phyloP scores from a whole-genome alignment of 78 protist species.

The Dictyostelium brefeldianum region DNA sequence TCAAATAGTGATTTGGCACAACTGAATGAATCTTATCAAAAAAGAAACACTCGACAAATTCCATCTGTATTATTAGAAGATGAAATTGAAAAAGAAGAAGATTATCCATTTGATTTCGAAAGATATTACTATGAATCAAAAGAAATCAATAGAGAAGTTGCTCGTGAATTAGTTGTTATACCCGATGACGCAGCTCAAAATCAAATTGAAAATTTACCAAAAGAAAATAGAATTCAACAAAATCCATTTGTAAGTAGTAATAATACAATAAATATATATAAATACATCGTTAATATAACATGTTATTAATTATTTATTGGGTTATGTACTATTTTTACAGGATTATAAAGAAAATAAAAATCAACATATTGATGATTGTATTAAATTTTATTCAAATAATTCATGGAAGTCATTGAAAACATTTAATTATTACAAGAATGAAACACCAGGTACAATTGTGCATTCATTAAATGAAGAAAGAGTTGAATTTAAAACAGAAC shows the following conservation, averaged over 20 bases:
- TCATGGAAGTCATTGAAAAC: constrained; percentile 48
- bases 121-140: constrained; percentile 72
- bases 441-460: constrained; percentile 44
- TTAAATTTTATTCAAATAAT: constrained; percentile 39
- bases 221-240: constrained; percentile 57
- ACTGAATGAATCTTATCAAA: constrained; percentile 18
- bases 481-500: constrained; percentile 40
- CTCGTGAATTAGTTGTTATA: constrained; percentile 57
- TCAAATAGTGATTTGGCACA: constrained; percentile 15
- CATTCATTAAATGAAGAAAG: constrained; percentile 5
- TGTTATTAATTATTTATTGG: not conserved
- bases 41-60: constrained; percentile 72
- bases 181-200: constrained; percentile 51
- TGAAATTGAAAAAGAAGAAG: constrained; percentile 63
- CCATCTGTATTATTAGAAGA: constrained; percentile 68
- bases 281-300: not conserved
- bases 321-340: constrained; percentile 12
- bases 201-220: constrained; percentile 28
- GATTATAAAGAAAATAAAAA: constrained; percentile 42
- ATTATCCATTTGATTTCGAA: constrained; percentile 74
- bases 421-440: constrained; percentile 13
- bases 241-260: constrained; percentile 19
- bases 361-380: constrained; percentile 73
- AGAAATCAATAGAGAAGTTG: constrained; percentile 70
- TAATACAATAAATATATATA: not conserved